phyloP scores from a whole-genome alignment of 1,139 yeast genomes.

The Magnusiomyces suaveolens region DNA sequence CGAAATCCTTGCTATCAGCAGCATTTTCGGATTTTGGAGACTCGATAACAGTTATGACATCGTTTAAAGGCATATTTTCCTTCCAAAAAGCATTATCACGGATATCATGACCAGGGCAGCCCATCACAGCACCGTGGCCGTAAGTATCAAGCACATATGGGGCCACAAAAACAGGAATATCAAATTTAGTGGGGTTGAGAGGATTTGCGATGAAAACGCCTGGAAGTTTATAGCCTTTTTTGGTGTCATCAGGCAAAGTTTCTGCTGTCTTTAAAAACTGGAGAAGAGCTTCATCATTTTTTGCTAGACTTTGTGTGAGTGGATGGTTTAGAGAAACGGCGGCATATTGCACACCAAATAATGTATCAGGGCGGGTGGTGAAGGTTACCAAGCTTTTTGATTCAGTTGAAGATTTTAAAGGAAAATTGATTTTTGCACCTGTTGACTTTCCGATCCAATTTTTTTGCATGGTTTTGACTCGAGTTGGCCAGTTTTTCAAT shows the following conservation, averaged over 20 bases:
- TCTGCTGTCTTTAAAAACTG: conserved; percentile 39
- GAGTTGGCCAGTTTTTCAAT: conserved; percentile 72
- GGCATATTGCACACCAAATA: conserved; percentile 70
- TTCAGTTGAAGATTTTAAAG: conserved; percentile 9
- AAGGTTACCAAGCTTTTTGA: conserved; percentile 42
- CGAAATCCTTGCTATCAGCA: conserved; percentile 10
- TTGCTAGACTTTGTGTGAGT: conserved; percentile 36
- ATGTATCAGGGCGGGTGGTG: conserved; percentile 86
- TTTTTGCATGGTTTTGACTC: conserved; percentile 80
- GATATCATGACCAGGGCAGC: conserved; percentile 88
- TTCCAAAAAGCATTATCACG: conserved; percentile 79
- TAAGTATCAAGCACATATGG: conserved; percentile 79
- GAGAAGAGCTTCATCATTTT: conserved; percentile 35
- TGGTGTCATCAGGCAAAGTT: conserved; percentile 42
- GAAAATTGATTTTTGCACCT: conserved; percentile 58
- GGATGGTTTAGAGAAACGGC: conserved; percentile 72
- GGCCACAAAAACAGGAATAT: conserved; percentile 74
- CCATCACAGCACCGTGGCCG: conserved; percentile 95
- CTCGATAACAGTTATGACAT: conserved; percentile 39
- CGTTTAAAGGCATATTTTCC: conserved; percentile 43
- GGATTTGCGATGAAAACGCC: conserved; percentile 52
- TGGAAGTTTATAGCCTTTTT: conserved; percentile 51
- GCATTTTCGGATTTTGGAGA: conserved; percentile 28
- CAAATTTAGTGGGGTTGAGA: conserved; percentile 30
- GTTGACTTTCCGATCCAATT: conserved; percentile 88